These are phyloP conservation scores for Graphilbum sp. DNA, from an alignment of 2,329 filamentous ascomycete species.

Conservation along the genomic window DNA sequence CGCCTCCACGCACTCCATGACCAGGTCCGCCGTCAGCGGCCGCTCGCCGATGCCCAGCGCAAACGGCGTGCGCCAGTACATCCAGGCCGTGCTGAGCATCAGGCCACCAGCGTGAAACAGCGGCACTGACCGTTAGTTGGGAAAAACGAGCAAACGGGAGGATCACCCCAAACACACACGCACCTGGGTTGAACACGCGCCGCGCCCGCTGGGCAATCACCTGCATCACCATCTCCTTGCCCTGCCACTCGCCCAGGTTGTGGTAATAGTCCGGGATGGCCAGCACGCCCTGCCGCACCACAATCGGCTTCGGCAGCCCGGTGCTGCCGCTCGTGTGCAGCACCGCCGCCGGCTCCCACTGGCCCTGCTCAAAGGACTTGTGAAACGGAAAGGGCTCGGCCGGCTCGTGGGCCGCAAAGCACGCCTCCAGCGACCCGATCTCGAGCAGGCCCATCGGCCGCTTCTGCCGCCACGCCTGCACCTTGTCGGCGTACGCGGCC, in stretches of 20 bases:
- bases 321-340: constrained; percentile 31
- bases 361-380: constrained; percentile 20
- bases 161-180: too few species aligned
- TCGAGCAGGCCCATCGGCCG: constrained; percentile 17
- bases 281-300: constrained; percentile 21
- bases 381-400: not conserved
- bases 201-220: too few species aligned
- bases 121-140: constrained; percentile 14
- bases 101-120: constrained; percentile 16
- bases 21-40: constrained; percentile 18
- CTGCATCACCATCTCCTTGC: too few species aligned
- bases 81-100: constrained; percentile 1
- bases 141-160: too few species aligned
- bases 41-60: constrained; percentile 16
- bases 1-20: constrained; percentile 16
- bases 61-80: constrained; percentile 8
- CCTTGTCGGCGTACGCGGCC: constrained; percentile 10
- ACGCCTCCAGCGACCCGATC: not conserved
- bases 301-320: constrained; percentile 28
- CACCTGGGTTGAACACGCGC: too few species aligned
- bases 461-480: constrained; percentile 9
- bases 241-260: not conserved
- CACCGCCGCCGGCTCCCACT: constrained; percentile 23
- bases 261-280: constrained; percentile 15
- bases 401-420: not conserved